Evolutionary conservation across 75 land plant genomes (phyloP).

Genomic region (Ceratopteris richardii): DNA sequence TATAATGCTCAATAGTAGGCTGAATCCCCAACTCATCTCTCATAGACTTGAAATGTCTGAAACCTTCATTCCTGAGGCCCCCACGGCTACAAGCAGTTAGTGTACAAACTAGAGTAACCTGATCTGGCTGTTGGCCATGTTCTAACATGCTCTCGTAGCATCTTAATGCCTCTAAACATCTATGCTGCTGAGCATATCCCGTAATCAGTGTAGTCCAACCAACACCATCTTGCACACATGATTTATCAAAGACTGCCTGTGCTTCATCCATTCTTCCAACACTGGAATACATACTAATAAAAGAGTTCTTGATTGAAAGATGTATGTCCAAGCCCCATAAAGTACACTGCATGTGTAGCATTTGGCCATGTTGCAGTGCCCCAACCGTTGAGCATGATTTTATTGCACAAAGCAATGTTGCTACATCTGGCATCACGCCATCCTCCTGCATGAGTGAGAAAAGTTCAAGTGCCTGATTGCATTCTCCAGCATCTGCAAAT

Average conservation of each 20-base stretch:
- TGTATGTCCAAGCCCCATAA: constrained; percentile 13
- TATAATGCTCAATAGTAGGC: constrained; percentile 21
- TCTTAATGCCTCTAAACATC: constrained; percentile 24
- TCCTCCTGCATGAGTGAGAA: constrained; percentile 12
- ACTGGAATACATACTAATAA: constrained; percentile 27
- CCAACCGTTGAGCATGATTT: constrained; percentile 6
- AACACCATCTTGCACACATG: constrained; percentile 20
- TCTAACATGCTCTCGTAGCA: constrained; percentile 22
- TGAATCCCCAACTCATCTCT: constrained; percentile 13
- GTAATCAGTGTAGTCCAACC: constrained; percentile 23
- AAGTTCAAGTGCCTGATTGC: constrained; percentile 12
- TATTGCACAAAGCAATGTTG: constrained; percentile 1
- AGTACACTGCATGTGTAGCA: constrained; percentile 12
- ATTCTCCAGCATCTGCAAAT: constrained; percentile 10
- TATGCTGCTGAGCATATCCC: constrained; percentile 19
- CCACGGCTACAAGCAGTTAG: constrained; percentile 49
- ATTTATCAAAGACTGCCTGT: constrained; percentile 4
- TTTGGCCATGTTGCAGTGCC: constrained; percentile 7
- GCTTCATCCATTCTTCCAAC: constrained; percentile 13
- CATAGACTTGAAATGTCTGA: constrained; percentile 40
- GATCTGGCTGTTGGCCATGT: constrained; percentile 8
- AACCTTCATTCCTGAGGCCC: constrained; percentile 33
- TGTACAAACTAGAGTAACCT: constrained; percentile 34
- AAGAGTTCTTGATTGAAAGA: constrained; percentile 9
- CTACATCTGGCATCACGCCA: constrained; percentile 21